A percentile compares a stretch with the other conserved stretches of the same genome.
Conservation (phyloP, 768 basidiomycete genomes). For the Tricholoma sp. region DNA sequence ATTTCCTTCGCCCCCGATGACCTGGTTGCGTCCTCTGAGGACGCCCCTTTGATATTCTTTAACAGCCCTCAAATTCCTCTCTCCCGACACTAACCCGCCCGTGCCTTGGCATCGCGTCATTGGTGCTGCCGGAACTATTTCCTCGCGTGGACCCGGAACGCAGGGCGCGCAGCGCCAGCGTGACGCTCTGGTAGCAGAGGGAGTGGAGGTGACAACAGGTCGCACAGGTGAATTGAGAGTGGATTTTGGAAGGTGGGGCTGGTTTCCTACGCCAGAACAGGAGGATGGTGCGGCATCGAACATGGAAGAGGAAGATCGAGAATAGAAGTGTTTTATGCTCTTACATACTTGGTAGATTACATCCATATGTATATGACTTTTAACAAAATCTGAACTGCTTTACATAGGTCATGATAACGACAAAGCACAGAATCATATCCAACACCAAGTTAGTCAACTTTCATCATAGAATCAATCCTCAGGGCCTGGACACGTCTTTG, state of each 20-base stretch:
- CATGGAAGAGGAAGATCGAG: not conserved
- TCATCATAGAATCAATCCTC: constrained; percentile 78
- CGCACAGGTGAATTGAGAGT: constrained; percentile 56
- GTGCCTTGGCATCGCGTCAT: constrained; percentile 84
- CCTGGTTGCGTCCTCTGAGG: too few species aligned
- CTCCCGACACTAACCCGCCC: constrained; percentile 51
- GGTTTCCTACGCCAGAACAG: constrained; percentile 48
- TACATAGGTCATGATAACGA: not conserved
- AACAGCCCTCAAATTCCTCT: constrained; percentile 76
- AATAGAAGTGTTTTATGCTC: not conserved
- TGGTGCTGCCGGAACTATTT: constrained; percentile 63
- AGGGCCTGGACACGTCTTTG: constrained; percentile 56
- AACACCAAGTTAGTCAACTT: constrained; percentile 35
- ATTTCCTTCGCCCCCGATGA: not conserved
- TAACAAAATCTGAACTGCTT: too few species aligned
- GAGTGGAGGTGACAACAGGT: constrained; percentile 64
- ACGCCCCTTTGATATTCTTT: not conserved
- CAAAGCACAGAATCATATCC: not conserved
- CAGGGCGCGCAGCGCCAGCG: constrained; percentile 71
- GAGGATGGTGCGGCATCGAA: not conserved
- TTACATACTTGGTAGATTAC: not conserved
- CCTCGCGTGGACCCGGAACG: constrained; percentile 82
- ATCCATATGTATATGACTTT: too few species aligned
- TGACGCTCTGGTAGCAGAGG: constrained; percentile 74
- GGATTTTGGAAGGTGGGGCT: constrained; percentile 53